These are phyloP conservation scores for Caryopteris hybrid DNA, from an alignment of 305 asterid genomes.

Conservation along the genomic window DNA sequence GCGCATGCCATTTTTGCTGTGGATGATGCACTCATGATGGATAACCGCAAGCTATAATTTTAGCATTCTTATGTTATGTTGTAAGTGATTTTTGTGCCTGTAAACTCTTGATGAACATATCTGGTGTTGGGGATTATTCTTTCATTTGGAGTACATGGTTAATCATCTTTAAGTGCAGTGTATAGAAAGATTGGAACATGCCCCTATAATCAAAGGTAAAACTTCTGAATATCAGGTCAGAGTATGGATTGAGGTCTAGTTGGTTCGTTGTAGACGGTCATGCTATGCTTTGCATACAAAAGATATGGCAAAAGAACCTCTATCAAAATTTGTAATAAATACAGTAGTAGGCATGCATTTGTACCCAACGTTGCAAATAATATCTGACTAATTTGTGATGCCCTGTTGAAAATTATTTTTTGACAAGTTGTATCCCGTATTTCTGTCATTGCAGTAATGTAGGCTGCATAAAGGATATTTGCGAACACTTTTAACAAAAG, in stretches of 20 bases:
- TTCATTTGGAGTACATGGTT: neutral
- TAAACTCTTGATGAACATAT: constrained; percentile 8
- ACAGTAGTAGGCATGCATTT: too few species aligned
- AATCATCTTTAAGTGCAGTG: neutral
- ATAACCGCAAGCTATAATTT: neutral
- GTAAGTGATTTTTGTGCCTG: constrained; percentile 11
- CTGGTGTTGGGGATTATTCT: neutral
- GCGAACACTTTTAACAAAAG: neutral
- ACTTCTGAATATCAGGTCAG: too few species aligned
- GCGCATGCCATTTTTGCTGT: constrained; percentile 10
- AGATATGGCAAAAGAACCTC: too few species aligned
- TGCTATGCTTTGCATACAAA: too few species aligned
- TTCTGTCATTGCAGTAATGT: neutral
- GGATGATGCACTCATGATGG: too few species aligned
- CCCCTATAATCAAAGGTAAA: too few species aligned
- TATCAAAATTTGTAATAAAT: too few species aligned
- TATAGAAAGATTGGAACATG: neutral
- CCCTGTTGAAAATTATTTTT: neutral
- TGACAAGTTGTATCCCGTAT: too few species aligned
- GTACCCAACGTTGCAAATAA: too few species aligned
- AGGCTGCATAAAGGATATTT: neutral
- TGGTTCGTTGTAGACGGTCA: too few species aligned
- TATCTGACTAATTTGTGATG: too few species aligned
- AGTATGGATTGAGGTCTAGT: too few species aligned
- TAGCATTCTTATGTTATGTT: constrained; percentile 5